Evolutionary conservation across 495 filamentous ascomycete genomes (phyloP).

Genomic region (Penicillium goetzii): DNA sequence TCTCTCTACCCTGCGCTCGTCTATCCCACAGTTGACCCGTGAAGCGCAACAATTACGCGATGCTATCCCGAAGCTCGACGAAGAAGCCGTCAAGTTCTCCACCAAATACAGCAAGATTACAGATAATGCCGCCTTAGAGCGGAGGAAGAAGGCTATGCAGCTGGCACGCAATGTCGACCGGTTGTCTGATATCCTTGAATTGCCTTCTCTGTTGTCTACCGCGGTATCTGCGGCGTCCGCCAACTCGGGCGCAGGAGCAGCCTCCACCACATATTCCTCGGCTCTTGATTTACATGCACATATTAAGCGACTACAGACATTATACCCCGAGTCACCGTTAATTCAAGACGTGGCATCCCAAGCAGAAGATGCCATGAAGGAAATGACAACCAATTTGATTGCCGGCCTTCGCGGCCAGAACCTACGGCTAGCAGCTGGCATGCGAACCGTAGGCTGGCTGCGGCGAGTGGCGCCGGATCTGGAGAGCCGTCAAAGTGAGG

Average conservation of each 20-base stretch:
- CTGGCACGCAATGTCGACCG: slow-evolving; percentile 87
- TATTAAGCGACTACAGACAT: slow-evolving; percentile 79
- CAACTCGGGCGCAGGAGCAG: slow-evolving; percentile 47
- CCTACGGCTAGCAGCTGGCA: slow-evolving; percentile 86
- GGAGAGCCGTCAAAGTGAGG: slow-evolving; percentile 51
- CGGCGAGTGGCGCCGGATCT: slow-evolving; percentile 84
- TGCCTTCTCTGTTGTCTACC: slow-evolving; percentile 82
- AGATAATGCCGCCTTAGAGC: slow-evolving; percentile 73
- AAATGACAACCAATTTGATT: slow-evolving; percentile 86
- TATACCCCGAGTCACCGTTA: slow-evolving; percentile 79
- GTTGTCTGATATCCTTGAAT: slow-evolving; percentile 86
- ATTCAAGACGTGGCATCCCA: slow-evolving; percentile 73
- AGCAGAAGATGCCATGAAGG: slow-evolving; percentile 85
- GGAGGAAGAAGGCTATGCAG: slow-evolving; percentile 81
- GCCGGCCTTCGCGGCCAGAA: slow-evolving; percentile 71
- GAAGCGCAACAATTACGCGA: slow-evolving; percentile 67
- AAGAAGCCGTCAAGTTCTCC: slow-evolving; percentile 76
- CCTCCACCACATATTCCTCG: slow-evolving; percentile 81
- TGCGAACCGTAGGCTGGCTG: slow-evolving; percentile 91
- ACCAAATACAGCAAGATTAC: slow-evolving; percentile 76
- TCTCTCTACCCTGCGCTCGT: slow-evolving; percentile 68
- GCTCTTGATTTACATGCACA: slow-evolving; percentile 93
- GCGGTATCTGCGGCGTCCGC: slow-evolving; percentile 66
- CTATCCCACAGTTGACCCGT: slow-evolving; percentile 67
- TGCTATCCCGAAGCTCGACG: slow-evolving; percentile 78